Evolutionary conservation across 495 filamentous ascomycete genomes (phyloP).

Genomic region (Apiosordaria backusii): DNA sequence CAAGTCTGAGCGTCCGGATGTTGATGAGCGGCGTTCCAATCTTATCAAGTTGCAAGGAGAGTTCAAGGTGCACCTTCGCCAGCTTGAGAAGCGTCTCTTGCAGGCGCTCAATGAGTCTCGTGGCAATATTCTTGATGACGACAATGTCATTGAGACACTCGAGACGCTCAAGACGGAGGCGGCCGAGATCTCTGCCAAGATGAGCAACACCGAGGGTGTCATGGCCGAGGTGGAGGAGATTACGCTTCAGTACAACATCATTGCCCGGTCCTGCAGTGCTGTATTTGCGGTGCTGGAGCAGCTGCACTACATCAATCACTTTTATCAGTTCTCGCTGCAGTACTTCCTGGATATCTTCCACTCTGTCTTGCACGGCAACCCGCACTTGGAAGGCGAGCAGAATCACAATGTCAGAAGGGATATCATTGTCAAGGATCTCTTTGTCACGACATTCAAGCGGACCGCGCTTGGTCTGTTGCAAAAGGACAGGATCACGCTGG

Average conservation of each 20-base stretch:
- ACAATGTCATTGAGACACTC: conserved; percentile 95
- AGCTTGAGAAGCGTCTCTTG: conserved; percentile 91
- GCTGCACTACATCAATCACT: conserved; percentile 96
- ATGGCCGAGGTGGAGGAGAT: conserved; percentile 97
- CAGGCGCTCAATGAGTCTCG: conserved; percentile 96
- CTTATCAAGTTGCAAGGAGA: conserved; percentile 98
- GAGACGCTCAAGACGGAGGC: conserved; percentile 98
- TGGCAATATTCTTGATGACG: conserved; percentile 97
- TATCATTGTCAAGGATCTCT: conserved; percentile 83
- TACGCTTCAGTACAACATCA: conserved; percentile 85
- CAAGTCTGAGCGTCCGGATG: conserved; percentile 94
- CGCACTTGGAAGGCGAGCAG: conserved; percentile 64
- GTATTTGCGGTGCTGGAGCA: conserved; percentile 96
- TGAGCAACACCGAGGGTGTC: conserved; percentile 92
- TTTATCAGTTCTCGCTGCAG: conserved; percentile 98
- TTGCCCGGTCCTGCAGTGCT: conserved; percentile 90
- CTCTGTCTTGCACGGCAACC: conserved; percentile 80
- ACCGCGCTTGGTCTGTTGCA: conserved; percentile 91
- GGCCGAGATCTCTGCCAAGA: conserved; percentile 91
- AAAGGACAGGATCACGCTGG: conserved; percentile 88
- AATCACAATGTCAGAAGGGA: conserved; percentile 75
- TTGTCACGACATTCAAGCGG: conserved; percentile 85
- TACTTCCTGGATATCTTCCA: conserved; percentile 98
- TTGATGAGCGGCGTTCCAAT: conserved; percentile 94
- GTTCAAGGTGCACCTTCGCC: conserved; percentile 93